Base-by-base conservation (phyloP, 2,329 filamentous ascomycete species). In the Colletotrichum gloeosporioides region DNA sequence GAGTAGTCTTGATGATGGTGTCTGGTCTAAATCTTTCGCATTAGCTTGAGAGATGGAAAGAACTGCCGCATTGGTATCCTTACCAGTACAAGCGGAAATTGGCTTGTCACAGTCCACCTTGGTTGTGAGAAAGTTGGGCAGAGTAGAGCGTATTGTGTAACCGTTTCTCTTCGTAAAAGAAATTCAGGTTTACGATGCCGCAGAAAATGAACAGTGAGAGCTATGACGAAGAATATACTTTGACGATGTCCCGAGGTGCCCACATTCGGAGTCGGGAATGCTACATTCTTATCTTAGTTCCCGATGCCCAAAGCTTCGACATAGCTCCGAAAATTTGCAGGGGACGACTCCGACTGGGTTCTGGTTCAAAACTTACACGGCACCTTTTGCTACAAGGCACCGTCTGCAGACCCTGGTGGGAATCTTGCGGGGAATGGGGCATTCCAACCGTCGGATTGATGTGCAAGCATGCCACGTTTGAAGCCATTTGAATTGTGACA, bases 131-230 rank as follows among this genome's bases (percentile, higher is more conserved):
- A 22, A 22, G 22, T 31, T 31, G 3, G 9, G 31, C 36, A 18
- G 18, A 8, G 36, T 7, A 39, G 36, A 2, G 3, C 8, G 16
- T 2, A n/a, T 22, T 22, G 0, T 3, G 44, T 13, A 1, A 3
- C 10, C 3, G n/a, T 4, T 2, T 8, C 2, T 53, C 44, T 6
- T 53, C 13, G 44, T 53, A 53, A 49, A 13, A 9, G 0, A 2
- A 8, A 22, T 22, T 0, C 2, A 0, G 10, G 3, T 4, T 1
- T 22, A 1, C 5, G 0, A 22, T 49, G 44, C n/a, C n/a, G 7
- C n/a, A 22, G 44, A 0, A 13, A 8, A 12, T 4, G 44, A 49
- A 22, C n/a, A 0, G 0, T 1, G 6, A n/a, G 44, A 53, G 44
- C 44, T 53, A 53, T 53, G 44, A 53, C 6, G 12, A 2, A 22